Evolutionary conservation across 139 green algal genomes (phyloP).

Genomic region (Asterochloris sp.): DNA sequence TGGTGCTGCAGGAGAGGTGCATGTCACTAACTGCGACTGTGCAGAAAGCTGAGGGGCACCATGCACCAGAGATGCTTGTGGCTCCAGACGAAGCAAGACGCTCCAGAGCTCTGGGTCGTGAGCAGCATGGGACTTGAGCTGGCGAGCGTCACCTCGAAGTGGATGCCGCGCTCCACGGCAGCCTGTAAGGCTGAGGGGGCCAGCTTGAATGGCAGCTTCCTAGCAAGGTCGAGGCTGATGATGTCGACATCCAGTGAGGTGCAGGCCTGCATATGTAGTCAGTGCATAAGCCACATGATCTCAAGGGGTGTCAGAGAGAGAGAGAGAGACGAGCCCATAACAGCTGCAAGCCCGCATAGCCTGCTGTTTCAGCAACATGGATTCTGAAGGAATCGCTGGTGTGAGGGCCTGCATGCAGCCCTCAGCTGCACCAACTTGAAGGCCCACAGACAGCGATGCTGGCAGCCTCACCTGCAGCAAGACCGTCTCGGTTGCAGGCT

Average conservation of each 20-base stretch:
- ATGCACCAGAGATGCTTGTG: too few relatives aligned
- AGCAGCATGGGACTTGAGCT: too few relatives aligned
- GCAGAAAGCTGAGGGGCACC: too few relatives aligned
- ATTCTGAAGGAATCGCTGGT: too few relatives aligned
- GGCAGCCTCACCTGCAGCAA: conserved; percentile 38
- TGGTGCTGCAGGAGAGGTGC: too few relatives aligned
- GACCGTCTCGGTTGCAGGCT: conserved; percentile 44
- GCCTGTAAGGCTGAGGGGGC: conserved; percentile 27
- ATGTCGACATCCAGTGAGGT: conserved; percentile 56
- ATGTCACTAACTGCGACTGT: too few relatives aligned
- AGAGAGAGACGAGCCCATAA: background rate
- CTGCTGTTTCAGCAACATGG: background rate
- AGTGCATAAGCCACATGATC: background rate
- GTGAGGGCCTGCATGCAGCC: background rate
- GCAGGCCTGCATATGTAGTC: conserved; percentile 39
- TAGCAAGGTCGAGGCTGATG: conserved; percentile 50
- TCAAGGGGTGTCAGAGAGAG: background rate
- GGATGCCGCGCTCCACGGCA: conserved; percentile 49
- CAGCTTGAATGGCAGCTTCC: conserved; percentile 42
- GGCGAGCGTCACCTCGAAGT: conserved; percentile 60
- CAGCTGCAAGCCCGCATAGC: background rate
- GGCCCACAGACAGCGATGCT: background rate
- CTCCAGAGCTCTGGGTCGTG: too few relatives aligned
- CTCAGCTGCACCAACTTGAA: background rate
- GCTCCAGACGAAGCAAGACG: too few relatives aligned